Evolutionary conservation across 352 stramenopile species (phyloP).

Genomic region (Globisporangium yorkense): DNA sequence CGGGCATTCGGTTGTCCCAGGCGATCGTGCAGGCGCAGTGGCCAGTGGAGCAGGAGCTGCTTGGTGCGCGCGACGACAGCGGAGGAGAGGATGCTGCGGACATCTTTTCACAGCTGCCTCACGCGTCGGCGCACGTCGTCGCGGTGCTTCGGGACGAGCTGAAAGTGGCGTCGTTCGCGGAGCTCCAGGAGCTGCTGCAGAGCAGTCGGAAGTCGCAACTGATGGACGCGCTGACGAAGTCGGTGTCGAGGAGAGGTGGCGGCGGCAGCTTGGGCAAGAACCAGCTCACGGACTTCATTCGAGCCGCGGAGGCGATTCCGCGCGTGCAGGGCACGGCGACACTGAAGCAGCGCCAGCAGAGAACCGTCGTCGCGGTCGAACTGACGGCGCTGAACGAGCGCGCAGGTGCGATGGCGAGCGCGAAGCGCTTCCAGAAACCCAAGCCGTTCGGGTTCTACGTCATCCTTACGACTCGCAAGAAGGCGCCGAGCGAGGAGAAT

Average conservation of each 20-base stretch:
- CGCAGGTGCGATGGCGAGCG: conserved; percentile 23
- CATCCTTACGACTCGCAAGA: conserved; percentile 26
- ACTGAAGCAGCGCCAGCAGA: conserved; percentile 18
- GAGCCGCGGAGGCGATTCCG: conserved; percentile 37
- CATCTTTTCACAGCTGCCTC: conserved; percentile 42
- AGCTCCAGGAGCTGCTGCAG: conserved; percentile 28
- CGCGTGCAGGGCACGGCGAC: conserved; percentile 24
- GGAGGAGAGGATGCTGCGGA: background rate
- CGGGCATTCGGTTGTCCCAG: conserved; percentile 49
- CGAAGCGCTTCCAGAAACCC: conserved; percentile 47
- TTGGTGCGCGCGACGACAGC: background rate
- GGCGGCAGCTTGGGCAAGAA: conserved; percentile 17
- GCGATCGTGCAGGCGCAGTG: conserved; percentile 49
- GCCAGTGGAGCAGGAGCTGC: conserved; percentile 18
- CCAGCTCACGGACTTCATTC: conserved; percentile 39
- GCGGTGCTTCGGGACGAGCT: conserved; percentile 23
- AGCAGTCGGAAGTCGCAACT: conserved; percentile 27
- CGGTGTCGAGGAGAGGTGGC: background rate
- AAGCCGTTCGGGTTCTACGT: conserved; percentile 74
- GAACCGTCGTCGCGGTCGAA: conserved; percentile 27
- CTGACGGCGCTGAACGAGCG: conserved; percentile 30
- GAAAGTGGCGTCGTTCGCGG: conserved; percentile 21
- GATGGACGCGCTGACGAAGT: conserved; percentile 25
- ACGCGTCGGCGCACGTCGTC: conserved; percentile 25
- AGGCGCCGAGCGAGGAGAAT: background rate